Percentiles rank a stretch among this genome's conserved stretches.
phyloP scores from a whole-genome alignment of 345 rosid genomes.

The Raphanus raphanistrum region DNA sequence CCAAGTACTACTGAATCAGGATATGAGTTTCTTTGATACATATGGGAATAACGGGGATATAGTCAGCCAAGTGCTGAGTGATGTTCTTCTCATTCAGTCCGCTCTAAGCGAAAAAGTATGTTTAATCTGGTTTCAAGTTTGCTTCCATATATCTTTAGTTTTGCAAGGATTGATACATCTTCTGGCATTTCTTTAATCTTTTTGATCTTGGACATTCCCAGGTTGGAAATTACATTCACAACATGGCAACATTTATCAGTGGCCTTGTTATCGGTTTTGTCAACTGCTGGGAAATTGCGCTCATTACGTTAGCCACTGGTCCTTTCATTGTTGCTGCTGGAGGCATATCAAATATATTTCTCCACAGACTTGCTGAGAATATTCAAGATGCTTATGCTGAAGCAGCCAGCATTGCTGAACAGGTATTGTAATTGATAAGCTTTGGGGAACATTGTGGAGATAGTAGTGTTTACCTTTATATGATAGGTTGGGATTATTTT shows the following conservation, averaged over 20 bases:
- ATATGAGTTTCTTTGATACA: constrained; percentile 99
- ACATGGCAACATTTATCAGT: constrained; percentile 97
- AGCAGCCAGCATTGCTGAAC: constrained; percentile 98
- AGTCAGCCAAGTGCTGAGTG: constrained; percentile 98
- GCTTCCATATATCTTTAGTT: constrained; percentile 13
- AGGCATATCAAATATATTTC: constrained; percentile 97
- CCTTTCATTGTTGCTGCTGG: constrained; percentile 99
- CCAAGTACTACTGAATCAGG: constrained; percentile 92
- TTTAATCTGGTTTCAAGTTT: constrained; percentile 29
- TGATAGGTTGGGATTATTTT: not conserved
- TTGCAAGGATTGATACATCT: constrained; percentile 17
- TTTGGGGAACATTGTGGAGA: constrained; percentile 2
- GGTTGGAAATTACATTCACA: constrained; percentile 99
- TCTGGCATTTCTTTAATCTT: constrained; percentile 11
- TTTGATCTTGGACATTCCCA: constrained; percentile 39
- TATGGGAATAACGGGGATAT: constrained; percentile 99
- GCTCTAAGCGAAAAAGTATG: constrained; percentile 97
- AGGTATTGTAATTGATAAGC: constrained; percentile 49
- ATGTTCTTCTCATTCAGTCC: constrained; percentile 96
- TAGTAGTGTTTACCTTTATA: not conserved
- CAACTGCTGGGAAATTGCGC: constrained; percentile 98
- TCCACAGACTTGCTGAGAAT: constrained; percentile 97
- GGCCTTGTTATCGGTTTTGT: constrained; percentile 86
- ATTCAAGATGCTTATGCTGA: constrained; percentile 99
- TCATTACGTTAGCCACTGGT: constrained; percentile 91